These are phyloP conservation scores for Blastocladiella britannica DNA, from an alignment of 192 early-diverging fungal genomes.

Conservation along the genomic window DNA sequence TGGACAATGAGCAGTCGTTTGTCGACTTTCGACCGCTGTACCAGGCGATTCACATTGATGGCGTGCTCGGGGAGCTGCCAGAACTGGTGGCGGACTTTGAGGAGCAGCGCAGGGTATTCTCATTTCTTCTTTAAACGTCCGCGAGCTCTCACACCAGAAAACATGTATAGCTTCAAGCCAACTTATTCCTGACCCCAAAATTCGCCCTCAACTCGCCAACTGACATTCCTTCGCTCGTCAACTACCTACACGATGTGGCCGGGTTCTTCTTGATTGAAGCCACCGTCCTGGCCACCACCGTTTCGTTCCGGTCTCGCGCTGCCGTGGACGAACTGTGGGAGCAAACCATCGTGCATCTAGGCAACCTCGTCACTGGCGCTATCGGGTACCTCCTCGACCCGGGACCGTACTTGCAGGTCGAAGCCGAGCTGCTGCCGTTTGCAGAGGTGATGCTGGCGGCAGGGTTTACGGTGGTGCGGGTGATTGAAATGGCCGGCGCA, in stretches of 20 bases:
- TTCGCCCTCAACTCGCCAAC: constrained; percentile 45
- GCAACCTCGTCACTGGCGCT: constrained; percentile 51
- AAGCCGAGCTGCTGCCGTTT: constrained; percentile 56
- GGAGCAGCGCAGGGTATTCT: constrained; percentile 55
- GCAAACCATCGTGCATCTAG: constrained; percentile 56
- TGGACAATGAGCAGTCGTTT: constrained; percentile 45
- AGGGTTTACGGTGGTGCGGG: background rate
- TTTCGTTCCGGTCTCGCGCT: constrained; percentile 66
- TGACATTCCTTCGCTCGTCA: constrained; percentile 41
- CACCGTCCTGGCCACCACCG: constrained; percentile 63
- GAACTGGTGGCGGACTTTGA: constrained; percentile 75
- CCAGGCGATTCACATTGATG: constrained; percentile 89
- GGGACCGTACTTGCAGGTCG: constrained; percentile 56
- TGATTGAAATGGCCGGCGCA: constrained; percentile 48
- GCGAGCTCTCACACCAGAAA: too few species aligned
- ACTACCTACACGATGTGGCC: constrained; percentile 68
- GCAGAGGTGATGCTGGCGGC: constrained; percentile 75
- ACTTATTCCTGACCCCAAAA: constrained; percentile 51
- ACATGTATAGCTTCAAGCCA: constrained; percentile 52
- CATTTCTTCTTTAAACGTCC: too few species aligned
- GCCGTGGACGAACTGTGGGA: constrained; percentile 75
- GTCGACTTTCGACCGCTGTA: constrained; percentile 89
- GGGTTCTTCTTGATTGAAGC: constrained; percentile 95
- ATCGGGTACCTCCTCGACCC: constrained; percentile 61
- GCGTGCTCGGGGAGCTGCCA: constrained; percentile 65